These are phyloP conservation scores for Tricholoma saponaceum DNA, from an alignment of 768 basidiomycete genomes.

Conservation along the genomic window DNA sequence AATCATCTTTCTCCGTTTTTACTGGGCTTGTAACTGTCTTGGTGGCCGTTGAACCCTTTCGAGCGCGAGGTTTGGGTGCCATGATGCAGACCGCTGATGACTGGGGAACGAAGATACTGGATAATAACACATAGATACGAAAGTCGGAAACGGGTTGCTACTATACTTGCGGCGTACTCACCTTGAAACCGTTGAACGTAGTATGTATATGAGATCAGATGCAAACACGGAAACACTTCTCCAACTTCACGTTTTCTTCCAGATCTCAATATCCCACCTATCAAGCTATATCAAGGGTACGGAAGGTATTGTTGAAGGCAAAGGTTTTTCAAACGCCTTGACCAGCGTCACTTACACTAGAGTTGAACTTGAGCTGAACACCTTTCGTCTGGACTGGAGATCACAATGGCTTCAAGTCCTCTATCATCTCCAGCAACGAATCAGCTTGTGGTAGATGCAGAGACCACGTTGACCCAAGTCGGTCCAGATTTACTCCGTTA, in stretches of 20 bases:
- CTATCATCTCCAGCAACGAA: not conserved
- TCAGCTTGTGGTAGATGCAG: not conserved
- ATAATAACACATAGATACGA: not conserved
- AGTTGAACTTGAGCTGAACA: not conserved
- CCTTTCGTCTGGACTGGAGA: not conserved
- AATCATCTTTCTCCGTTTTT: constrained; percentile 27
- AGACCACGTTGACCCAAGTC: constrained; percentile 10
- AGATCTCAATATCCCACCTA: not conserved
- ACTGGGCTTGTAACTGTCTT: constrained; percentile 17
- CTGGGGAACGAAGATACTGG: not conserved
- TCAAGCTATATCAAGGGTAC: not conserved
- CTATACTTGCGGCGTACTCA: too few species aligned
- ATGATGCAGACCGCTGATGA: constrained; percentile 20
- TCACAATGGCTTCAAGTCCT: not conserved
- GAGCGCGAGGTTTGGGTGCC: constrained; percentile 40
- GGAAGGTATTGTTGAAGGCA: not conserved
- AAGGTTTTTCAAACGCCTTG: not conserved
- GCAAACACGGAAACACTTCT: not conserved
- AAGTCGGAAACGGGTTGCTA: not conserved
- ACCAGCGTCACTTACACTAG: not conserved
- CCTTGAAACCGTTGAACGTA: not conserved
- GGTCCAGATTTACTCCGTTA: constrained; percentile 3
- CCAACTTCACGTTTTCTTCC: not conserved
- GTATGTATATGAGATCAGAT: not conserved
- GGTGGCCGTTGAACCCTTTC: constrained; percentile 23